Evolutionary conservation across 2,329 filamentous ascomycete species (phyloP).

Genomic region (Botrytis byssoidea): DNA sequence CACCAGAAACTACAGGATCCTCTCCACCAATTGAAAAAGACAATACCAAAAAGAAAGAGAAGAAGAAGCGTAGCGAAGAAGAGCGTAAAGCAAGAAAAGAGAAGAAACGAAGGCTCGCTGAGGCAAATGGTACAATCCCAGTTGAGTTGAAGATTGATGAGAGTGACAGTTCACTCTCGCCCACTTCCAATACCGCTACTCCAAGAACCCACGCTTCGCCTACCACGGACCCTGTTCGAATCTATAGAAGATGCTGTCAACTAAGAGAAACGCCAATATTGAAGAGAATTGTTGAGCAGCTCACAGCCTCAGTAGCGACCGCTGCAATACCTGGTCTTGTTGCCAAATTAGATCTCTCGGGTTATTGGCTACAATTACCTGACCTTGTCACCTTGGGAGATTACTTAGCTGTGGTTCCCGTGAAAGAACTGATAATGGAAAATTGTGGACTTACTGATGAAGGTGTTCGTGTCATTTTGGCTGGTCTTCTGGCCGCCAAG

Average conservation of each 20-base stretch:
- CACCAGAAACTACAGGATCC: background rate
- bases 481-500: constrained; percentile 79
- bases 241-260: constrained; percentile 93
- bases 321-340: constrained; percentile 67
- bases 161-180: constrained; percentile 51
- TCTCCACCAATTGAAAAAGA: constrained; percentile 39
- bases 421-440: constrained; percentile 81
- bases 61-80: constrained; percentile 92
- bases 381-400: constrained; percentile 88
- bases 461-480: constrained; percentile 80
- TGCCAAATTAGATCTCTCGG: constrained; percentile 77
- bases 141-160: constrained; percentile 76
- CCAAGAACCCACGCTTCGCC: constrained; percentile 63
- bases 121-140: constrained; percentile 83
- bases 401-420: constrained; percentile 89
- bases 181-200: constrained; percentile 35
- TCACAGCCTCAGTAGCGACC: constrained; percentile 65
- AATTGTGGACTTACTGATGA: constrained; percentile 86
- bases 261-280: constrained; percentile 88
- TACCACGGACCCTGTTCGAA: constrained; percentile 86
- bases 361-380: constrained; percentile 77
- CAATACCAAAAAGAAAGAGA: constrained; percentile 78
- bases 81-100: constrained; percentile 91
- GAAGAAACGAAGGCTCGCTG: constrained; percentile 78
- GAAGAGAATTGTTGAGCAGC: constrained; percentile 87